phyloP scores from a whole-genome alignment of 805 yeast genomes.

The Yamadazyma akitaensis region DNA sequence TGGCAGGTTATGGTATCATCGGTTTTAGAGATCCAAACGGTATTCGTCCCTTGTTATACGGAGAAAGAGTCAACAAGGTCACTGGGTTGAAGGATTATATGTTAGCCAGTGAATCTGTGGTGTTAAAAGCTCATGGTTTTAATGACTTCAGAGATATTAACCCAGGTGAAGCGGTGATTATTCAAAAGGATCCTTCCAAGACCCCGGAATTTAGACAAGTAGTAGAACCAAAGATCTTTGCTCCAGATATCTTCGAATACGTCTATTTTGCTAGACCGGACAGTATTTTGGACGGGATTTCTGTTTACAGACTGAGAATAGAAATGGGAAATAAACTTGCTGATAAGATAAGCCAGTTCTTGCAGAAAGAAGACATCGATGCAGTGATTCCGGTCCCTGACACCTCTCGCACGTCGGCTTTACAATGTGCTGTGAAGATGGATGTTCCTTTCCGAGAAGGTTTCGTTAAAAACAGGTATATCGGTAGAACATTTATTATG shows the following conservation, averaged over 20 bases:
- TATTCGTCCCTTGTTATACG: constrained; percentile 84
- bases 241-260: constrained; percentile 96
- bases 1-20: constrained; percentile 93
- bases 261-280: constrained; percentile 98
- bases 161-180: constrained; percentile 97
- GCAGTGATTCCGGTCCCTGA: constrained; percentile 98
- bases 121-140: constrained; percentile 87
- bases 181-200: constrained; percentile 57
- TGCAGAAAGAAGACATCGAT: constrained; percentile 57
- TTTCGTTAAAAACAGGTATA: constrained; percentile 92
- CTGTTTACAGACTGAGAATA: constrained; percentile 88
- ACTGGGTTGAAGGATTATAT: constrained; percentile 82
- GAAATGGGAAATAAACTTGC: constrained; percentile 94
- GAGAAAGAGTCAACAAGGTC: constrained; percentile 62
- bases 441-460: constrained; percentile 92
- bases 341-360: constrained; percentile 48
- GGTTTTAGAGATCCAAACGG: constrained; percentile 98
- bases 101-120: constrained; percentile 95
- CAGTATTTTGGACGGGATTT: constrained; percentile 92
- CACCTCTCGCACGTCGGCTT: constrained; percentile 93
- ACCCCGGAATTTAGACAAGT: constrained; percentile 84
- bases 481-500: constrained; percentile 98
- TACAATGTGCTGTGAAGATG: constrained; percentile 83
- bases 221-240: constrained; percentile 69
- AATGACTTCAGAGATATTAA: constrained; percentile 71